Conservation (phyloP, 2,329 filamentous ascomycete species). For the Chrysosporium queenslandicum region DNA sequence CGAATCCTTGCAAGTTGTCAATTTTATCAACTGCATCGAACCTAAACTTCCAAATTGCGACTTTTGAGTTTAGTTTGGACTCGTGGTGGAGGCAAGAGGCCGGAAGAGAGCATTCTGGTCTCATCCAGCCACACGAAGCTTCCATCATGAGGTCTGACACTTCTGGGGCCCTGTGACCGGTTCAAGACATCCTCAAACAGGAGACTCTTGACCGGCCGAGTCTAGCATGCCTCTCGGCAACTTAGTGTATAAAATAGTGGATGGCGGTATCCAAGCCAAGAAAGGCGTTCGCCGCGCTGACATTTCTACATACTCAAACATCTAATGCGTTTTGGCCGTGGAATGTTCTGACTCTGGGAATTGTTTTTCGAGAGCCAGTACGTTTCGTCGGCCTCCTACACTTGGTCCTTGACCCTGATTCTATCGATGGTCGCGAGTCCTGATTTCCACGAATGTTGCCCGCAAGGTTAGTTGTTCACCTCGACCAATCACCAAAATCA, state of each 20-base stretch:
- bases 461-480: background rate
- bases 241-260: background rate
- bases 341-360: background rate
- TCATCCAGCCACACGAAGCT: background rate
- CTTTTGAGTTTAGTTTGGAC: background rate
- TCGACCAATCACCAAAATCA: background rate
- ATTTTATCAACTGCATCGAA: conserved; percentile 8
- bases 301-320: background rate
- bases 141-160: background rate
- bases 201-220: background rate
- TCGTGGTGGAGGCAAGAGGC: background rate
- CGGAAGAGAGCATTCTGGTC: background rate
- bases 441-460: no score
- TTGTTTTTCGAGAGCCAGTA: background rate
- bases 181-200: conserved; percentile 11
- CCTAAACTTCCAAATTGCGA: background rate
- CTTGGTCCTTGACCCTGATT: no score
- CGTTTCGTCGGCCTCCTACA: background rate
- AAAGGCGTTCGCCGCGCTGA: conserved; percentile 1
- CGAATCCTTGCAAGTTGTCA: conserved; percentile 9
- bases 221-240: background rate
- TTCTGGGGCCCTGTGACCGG: background rate
- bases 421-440: no score
- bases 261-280: background rate
- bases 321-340: background rate